Percentiles rank a stretch among this genome's conserved stretches.
Conservation (phyloP, 2,329 filamentous ascomycete genomes). For the Lecanicillium sp. region DNA sequence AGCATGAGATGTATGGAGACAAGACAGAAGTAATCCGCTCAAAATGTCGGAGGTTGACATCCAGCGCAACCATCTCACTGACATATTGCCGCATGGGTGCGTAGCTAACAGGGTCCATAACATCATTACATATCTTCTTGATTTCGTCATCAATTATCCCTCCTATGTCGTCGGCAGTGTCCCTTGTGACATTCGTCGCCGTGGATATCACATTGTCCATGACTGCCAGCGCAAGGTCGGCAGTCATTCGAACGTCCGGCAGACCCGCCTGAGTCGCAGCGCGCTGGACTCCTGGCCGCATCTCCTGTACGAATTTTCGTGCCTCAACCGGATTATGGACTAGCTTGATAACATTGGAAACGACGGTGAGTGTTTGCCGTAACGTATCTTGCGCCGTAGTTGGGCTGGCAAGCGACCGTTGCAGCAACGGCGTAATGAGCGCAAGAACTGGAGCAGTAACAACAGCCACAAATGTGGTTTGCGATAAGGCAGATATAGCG, state of each 20-base stretch:
- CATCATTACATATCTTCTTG: too few relatives aligned
- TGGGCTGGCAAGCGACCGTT: conserved; percentile 87
- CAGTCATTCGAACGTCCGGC: conserved; percentile 89
- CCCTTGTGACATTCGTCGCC: too few relatives aligned
- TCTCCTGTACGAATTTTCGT: conserved; percentile 85
- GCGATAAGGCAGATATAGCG: conserved; percentile 90
- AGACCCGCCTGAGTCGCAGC: conserved; percentile 83
- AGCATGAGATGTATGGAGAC: too few relatives aligned
- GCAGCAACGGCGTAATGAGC: conserved; percentile 86
- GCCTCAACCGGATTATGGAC: conserved; percentile 94
- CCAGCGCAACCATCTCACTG: too few relatives aligned
- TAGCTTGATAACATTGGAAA: conserved; percentile 95
- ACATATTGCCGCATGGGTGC: too few relatives aligned
- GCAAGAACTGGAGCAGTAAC: conserved; percentile 94
- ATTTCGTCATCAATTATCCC: too few relatives aligned
- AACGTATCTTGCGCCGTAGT: conserved; percentile 88
- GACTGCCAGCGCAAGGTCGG: conserved; percentile 69
- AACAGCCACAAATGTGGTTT: conserved; percentile 96
- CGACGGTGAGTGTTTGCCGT: conserved; percentile 89
- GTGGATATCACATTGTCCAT: conserved; percentile 92
- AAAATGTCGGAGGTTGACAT: too few relatives aligned
- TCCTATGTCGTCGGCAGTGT: too few relatives aligned
- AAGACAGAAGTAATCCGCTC: too few relatives aligned
- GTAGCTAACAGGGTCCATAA: too few relatives aligned
- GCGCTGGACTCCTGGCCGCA: conserved; percentile 85